Conservation (phyloP, 352 stramenopile species). For the Globisporangium nodosum region DNA sequence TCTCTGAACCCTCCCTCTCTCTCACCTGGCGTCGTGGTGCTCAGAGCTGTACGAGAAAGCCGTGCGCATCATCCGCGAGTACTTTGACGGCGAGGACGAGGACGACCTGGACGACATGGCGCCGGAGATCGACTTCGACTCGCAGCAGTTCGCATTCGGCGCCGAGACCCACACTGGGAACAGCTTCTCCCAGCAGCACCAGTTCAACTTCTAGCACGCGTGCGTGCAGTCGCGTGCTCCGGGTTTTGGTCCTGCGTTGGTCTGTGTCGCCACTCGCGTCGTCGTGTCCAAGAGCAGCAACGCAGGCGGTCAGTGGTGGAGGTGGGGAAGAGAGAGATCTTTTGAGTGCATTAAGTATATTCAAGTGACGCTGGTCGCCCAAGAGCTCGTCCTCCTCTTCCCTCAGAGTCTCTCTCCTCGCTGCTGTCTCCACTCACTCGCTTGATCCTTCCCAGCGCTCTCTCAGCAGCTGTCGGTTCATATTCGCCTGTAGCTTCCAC, state of each 20-base stretch:
- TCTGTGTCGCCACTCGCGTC: too few species aligned
- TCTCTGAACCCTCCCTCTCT: too few species aligned
- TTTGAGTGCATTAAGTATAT: neutral
- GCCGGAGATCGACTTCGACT: constrained; percentile 41
- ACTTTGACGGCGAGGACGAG: constrained; percentile 97
- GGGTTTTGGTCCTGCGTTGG: too few species aligned
- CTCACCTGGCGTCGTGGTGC: neutral
- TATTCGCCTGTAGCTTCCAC: neutral
- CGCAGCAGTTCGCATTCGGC: constrained; percentile 67
- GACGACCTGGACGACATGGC: constrained; percentile 81
- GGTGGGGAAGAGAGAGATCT: too few species aligned
- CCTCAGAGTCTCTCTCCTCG: neutral
- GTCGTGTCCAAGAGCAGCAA: too few species aligned
- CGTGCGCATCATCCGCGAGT: constrained; percentile 94
- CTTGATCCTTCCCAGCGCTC: too few species aligned
- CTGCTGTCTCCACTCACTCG: neutral
- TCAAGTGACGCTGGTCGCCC: neutral
- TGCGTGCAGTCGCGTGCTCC: neutral
- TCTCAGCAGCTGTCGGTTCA: neutral
- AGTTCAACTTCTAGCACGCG: constrained; percentile 11
- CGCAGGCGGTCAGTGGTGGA: too few species aligned
- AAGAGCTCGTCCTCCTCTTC: neutral
- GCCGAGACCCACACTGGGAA: constrained; percentile 5
- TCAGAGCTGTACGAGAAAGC: constrained; percentile 92
- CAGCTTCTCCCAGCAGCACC: constrained; percentile 1